Evolutionary conservation across 2,329 filamentous ascomycete genomes (phyloP), one percentile per base, ranked within the genome.

Genomic region (Leptographium radiaticola): DNA sequence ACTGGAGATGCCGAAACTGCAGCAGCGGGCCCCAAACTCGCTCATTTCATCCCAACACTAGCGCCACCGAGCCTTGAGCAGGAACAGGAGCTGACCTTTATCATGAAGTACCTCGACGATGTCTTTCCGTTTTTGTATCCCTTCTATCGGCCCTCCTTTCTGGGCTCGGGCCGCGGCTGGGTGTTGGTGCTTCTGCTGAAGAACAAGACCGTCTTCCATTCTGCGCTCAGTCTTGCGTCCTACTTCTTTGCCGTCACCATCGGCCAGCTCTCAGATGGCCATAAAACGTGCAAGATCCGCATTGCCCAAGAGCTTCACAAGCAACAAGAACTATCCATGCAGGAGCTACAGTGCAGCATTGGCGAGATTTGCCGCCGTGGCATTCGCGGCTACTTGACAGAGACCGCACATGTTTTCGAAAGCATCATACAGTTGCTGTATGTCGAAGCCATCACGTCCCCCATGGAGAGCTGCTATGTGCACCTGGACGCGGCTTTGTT

Each of bases 111-210:
- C 61, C 69, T 83, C 47, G 80, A 84, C 62, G 75, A 79, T 57
- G 70, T 83, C 20, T 75, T 83, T 57, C 80, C 81, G 2, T 78
- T 81, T 58, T 66, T 83, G 1, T 83, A 80, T 61, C 81, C 81
- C 2, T 79, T 82, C 62, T 84, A 83, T 64, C 72, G 72, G 3
- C 80, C 81, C 1, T 69, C 70, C 2, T 62, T 80, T 7, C 68
- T 77, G 4, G 69, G 76, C 54, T 75, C 77, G n/a, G 80, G 80
- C 15, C 73, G 76, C 49, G 73, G 75, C 31, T 84, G 80, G 81
- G 68, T 84, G 33, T 66, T 84, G 39, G 73, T 76, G 34, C 67
- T 80, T 44, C 68, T 83, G 11, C 71, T 77, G 53, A 74, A 71
- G 56, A 81, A 79, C 64, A 77, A 75, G 57, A 70, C 77, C 1